Base-by-base conservation (phyloP, 495 filamentous ascomycete genomes). In the Penicillium ochrochloron region DNA sequence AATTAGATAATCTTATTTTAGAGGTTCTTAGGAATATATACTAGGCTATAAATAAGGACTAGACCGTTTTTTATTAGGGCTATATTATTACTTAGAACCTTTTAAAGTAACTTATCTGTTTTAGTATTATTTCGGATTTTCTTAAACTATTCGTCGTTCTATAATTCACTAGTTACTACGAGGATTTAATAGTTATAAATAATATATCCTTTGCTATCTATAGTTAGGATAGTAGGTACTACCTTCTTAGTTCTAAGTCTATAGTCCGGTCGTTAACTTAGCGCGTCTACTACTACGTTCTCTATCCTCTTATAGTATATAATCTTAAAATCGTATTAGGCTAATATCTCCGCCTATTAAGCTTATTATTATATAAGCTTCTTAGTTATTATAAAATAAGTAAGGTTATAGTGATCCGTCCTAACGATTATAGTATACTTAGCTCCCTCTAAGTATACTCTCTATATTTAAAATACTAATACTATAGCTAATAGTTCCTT, bases 391-490 rank as follows among this genome's bases (percentile, higher is more conserved):
- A 12, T 46, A 15, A 46, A 46, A 1, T 46, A 46, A 6, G 19
- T 46, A 46, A 46, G 42, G 1, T 46, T 46, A 46, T 46, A 46
- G 14, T 46, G n/a, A 46, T 46, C 42, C n/a, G n/a, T 46, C 11
- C 14, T 17, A 46, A 46, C 1, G 14, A 46, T 15, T 46, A 46
- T 17, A 15, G 12, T 46, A 46, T 46, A 46, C 42, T 46, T 46
- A 46, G 14, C 42, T 15, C 12, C 42, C n/a, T 46, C 14, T 46
- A 46, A 46, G 31, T 33, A 33, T 33, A 33, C 31, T n/a, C n/a
- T n/a, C n/a, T n/a, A n/a, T n/a, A n/a, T n/a, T n/a, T n/a, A n/a
- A n/a, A n/a, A n/a, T n/a, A n/a, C n/a, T n/a, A n/a, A n/a, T n/a
- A n/a, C n/a, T n/a, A n/a, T n/a, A n/a, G n/a, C n/a, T n/a, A n/a